These are phyloP conservation scores for Lodderomyces oxycetoniae DNA, from an alignment of 1,139 yeast species.

Conservation along the genomic window DNA sequence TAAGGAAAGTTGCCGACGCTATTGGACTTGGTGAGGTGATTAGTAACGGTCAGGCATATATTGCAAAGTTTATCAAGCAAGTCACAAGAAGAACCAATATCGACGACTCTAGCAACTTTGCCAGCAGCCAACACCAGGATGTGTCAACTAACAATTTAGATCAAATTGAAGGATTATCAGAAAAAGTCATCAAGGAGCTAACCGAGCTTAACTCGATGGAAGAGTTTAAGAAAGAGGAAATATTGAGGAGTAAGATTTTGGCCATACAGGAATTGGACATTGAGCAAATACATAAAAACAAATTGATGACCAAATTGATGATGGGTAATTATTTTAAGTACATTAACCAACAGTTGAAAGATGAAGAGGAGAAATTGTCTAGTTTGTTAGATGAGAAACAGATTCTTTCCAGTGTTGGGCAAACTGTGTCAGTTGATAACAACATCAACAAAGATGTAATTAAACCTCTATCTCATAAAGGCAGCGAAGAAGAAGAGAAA, in stretches of 20 bases:
- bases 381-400: conserved; percentile 4
- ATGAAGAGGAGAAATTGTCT: conserved; percentile 15
- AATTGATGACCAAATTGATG: conserved; percentile 69
- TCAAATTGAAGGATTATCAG: conserved; percentile 22
- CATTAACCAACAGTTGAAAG: conserved; percentile 28
- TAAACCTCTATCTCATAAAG: background rate
- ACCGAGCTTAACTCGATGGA: conserved; percentile 17
- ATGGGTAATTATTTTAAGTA: conserved; percentile 62
- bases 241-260: conserved; percentile 55
- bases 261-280: conserved; percentile 48
- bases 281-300: conserved; percentile 52
- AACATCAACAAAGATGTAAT: background rate
- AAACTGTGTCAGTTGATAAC: background rate
- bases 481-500: conserved; percentile 3
- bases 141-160: conserved; percentile 15
- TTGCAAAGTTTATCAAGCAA: conserved; percentile 49
- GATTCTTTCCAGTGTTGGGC: background rate
- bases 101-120: background rate
- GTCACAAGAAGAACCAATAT: conserved; percentile 17
- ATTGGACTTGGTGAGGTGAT: conserved; percentile 50
- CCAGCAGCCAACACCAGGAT: background rate
- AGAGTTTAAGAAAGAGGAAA: conserved; percentile 46
- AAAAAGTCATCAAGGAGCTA: background rate
- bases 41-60: conserved; percentile 43
- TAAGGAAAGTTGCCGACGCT: conserved; percentile 42